These are phyloP conservation scores for Triticum urartu DNA, from an alignment of 176 grass and related monocot genomes.

Conservation along the genomic window DNA sequence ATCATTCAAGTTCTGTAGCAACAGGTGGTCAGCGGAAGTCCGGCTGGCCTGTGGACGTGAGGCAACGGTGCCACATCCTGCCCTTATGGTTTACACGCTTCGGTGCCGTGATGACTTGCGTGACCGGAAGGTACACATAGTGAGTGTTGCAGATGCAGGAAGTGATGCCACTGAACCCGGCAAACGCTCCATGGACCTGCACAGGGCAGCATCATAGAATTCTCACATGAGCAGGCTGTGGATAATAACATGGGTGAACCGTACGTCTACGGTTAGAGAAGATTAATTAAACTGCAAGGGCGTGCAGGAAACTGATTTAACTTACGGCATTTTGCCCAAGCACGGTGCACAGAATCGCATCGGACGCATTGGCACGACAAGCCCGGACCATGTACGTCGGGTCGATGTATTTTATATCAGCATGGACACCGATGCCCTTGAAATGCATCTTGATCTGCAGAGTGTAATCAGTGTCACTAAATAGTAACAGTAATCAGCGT, in stretches of 20 bases:
- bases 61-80: conserved; percentile 83
- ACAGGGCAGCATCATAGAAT: not conserved
- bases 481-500: not conserved
- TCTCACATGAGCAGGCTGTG: not conserved
- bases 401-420: conserved; percentile 80
- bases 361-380: conserved; percentile 70
- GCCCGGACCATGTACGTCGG: conserved; percentile 85
- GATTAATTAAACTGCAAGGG: not conserved
- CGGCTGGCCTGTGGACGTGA: conserved; percentile 74
- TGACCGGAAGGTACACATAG: conserved; percentile 61
- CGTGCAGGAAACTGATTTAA: not conserved
- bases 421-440: conserved; percentile 55
- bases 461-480: not conserved
- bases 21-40: conserved; percentile 45
- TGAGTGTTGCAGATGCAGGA: conserved; percentile 71
- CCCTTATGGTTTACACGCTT: conserved; percentile 61
- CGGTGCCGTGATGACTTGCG: conserved; percentile 61
- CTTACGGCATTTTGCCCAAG: conserved; percentile 84
- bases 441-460: conserved; percentile 76
- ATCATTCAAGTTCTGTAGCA: not conserved
- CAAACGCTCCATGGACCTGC: conserved; percentile 79
- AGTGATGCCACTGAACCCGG: conserved; percentile 76
- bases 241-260: not conserved
- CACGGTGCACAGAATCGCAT: conserved; percentile 77
- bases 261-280: not conserved